These are phyloP conservation scores for Scorias spongiosa DNA, from an alignment of 2,329 filamentous ascomycete genomes.

Conservation along the genomic window DNA sequence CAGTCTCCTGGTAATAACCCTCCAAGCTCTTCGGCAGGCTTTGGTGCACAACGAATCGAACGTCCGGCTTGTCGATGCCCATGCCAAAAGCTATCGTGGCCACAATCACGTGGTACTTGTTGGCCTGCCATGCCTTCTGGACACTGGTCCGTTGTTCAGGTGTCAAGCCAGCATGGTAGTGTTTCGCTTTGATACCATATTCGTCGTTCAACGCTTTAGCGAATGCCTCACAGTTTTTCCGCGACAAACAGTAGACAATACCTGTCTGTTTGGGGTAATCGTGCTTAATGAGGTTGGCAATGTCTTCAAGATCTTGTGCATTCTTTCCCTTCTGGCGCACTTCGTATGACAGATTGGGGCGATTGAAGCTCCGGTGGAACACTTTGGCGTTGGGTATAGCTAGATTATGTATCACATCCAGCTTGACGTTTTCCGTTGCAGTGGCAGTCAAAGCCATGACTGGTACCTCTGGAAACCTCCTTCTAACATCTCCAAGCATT, in stretches of 20 bases:
- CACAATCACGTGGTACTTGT: constrained; percentile 73
- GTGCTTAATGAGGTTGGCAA: constrained; percentile 51
- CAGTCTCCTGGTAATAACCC: constrained; percentile 97
- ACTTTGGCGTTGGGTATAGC: constrained; percentile 61
- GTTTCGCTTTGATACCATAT: constrained; percentile 54
- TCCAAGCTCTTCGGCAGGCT: constrained; percentile 88
- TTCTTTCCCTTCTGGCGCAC: constrained; percentile 57
- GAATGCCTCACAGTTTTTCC: constrained; percentile 67
- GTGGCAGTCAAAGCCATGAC: constrained; percentile 93
- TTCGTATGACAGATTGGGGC: constrained; percentile 86
- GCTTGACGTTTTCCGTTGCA: constrained; percentile 80
- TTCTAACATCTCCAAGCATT: constrained; percentile 57
- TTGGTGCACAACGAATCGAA: constrained; percentile 91
- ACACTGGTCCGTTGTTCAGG: constrained; percentile 51
- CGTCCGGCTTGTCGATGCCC: constrained; percentile 98
- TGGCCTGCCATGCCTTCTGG: constrained; percentile 71
- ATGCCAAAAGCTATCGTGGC: constrained; percentile 98
- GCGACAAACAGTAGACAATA: constrained; percentile 85
- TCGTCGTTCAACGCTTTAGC: constrained; percentile 49
- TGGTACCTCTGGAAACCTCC: constrained; percentile 61
- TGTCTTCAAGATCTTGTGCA: constrained; percentile 36
- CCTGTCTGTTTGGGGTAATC: constrained; percentile 61
- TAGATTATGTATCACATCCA: constrained; percentile 86
- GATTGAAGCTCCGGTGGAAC: constrained; percentile 89
- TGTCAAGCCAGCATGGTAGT: constrained; percentile 75